phyloP scores from a whole-genome alignment of 2,329 filamentous ascomycete genomes.

The Neurospora sp. region DNA sequence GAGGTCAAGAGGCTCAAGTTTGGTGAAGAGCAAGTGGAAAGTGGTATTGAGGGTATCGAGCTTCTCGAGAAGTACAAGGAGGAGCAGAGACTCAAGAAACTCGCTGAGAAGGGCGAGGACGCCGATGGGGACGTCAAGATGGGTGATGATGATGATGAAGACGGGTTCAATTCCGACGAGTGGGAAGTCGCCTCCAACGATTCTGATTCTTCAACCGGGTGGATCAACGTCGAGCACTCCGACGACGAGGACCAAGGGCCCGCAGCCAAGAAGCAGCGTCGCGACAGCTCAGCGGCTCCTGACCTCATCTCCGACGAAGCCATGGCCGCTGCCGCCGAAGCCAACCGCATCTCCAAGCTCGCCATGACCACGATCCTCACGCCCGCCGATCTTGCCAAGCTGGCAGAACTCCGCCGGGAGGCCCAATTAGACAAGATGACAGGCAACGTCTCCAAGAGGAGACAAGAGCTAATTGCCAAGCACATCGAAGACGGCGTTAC shows the following conservation, averaged over 20 bases:
- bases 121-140: constrained; percentile 52
- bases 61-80: constrained; percentile 89
- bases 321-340: constrained; percentile 31
- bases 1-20: constrained; percentile 69
- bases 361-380: constrained; percentile 93
- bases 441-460: constrained; percentile 34
- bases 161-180: constrained; percentile 42
- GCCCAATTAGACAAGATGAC: constrained; percentile 59
- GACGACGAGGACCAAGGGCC: constrained; percentile 72
- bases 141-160: constrained; percentile 51
- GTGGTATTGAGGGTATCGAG: constrained; percentile 85
- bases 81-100: constrained; percentile 69
- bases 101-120: constrained; percentile 54
- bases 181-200: constrained; percentile 54
- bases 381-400: constrained; percentile 88
- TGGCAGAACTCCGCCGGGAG: constrained; percentile 73
- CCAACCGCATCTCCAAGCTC: constrained; percentile 54
- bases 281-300: constrained; percentile 21
- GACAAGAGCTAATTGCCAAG: constrained; percentile 42
- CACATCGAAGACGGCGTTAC: constrained; percentile 85
- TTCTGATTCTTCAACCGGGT: constrained; percentile 68
- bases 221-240: constrained; percentile 84
- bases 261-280: constrained; percentile 53
- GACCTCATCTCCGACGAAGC: constrained; percentile 15
- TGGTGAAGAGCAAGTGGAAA: constrained; percentile 62